A percentile compares a stretch with the other conserved stretches of the same genome.
These are phyloP conservation scores for Fragaria ananassa DNA, from an alignment of 306 rosid species.

Conservation along the genomic window DNA sequence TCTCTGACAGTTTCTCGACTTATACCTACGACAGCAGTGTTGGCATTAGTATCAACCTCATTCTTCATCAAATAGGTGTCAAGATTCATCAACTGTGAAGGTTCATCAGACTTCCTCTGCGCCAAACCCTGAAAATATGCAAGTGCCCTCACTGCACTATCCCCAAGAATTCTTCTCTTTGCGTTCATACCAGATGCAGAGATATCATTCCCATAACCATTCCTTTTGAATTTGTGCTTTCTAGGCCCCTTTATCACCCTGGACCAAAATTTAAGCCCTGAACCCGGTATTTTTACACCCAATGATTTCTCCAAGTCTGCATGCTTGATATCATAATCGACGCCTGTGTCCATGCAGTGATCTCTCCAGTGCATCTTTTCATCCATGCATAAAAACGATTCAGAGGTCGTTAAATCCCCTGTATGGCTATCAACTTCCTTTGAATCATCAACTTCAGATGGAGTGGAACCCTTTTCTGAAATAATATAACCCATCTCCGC, in stretches of 20 bases:
- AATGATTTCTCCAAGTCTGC: conserved; percentile 80
- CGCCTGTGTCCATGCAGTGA: conserved; percentile 72
- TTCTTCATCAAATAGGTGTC: conserved; percentile 41
- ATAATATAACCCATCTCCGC: conserved; percentile 70
- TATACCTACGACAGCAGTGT: conserved; percentile 18
- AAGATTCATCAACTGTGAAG: conserved; percentile 33
- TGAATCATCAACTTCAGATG: conserved; percentile 33
- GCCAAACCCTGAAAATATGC: conserved; percentile 54
- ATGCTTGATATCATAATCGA: conserved; percentile 74
- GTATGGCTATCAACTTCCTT: conserved; percentile 39
- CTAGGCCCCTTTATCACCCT: conserved; percentile 47
- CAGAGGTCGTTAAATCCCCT: conserved; percentile 25
- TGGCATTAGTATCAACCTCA: conserved; percentile 38
- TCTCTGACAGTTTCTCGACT: conserved; percentile 25
- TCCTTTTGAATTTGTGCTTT: conserved; percentile 54
- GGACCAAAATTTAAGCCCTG: conserved; percentile 64
- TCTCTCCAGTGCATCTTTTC: conserved; percentile 59
- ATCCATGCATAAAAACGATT: conserved; percentile 52
- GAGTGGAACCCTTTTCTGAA: conserved; percentile 44
- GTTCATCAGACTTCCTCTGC: conserved; percentile 39
- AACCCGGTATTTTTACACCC: conserved; percentile 59
- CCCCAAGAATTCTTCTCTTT: conserved; percentile 64
- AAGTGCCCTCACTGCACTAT: conserved; percentile 65
- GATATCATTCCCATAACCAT: conserved; percentile 51
- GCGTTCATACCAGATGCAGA: conserved; percentile 42